A percentile compares a stretch with the other conserved stretches of the same genome.
These are phyloP conservation scores for Penicillium cataractarum DNA, from an alignment of 495 filamentous ascomycete species.

Conservation along the genomic window DNA sequence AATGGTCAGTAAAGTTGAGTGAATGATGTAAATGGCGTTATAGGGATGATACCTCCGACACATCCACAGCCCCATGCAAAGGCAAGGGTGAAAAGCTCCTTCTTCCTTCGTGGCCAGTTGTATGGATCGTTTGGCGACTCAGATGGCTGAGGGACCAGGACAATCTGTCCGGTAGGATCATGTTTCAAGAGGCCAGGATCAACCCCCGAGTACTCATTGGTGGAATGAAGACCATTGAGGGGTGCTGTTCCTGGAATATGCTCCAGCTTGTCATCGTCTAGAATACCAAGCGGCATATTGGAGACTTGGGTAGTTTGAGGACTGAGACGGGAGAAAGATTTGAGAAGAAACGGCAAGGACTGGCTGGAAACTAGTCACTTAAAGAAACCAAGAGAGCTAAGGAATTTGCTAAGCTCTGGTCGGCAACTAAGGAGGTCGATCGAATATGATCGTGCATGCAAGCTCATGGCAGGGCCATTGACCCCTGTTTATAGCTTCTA, in stretches of 20 bases:
- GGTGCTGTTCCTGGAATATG: slow-evolving; percentile 64
- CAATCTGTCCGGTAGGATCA: slow-evolving; percentile 45
- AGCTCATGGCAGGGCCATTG: neutral
- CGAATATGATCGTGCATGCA: neutral
- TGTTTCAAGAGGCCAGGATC: slow-evolving; percentile 46
- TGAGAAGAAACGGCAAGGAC: neutral
- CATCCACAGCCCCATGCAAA: slow-evolving; percentile 43
- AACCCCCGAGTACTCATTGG: slow-evolving; percentile 32
- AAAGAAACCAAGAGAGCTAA: neutral
- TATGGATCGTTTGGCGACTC: slow-evolving; percentile 53
- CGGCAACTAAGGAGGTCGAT: neutral
- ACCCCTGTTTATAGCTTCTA: neutral
- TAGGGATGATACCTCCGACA: slow-evolving; percentile 40
- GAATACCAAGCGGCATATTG: slow-evolving; percentile 72
- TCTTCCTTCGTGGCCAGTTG: slow-evolving; percentile 51
- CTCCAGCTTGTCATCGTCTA: slow-evolving; percentile 62
- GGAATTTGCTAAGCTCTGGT: neutral
- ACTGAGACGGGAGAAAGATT: neutral
- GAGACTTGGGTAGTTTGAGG: neutral
- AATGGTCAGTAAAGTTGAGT: neutral
- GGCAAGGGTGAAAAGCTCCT: slow-evolving; percentile 41
- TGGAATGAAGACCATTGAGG: slow-evolving; percentile 26
- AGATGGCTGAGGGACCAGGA: slow-evolving; percentile 52
- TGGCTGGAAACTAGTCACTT: neutral
- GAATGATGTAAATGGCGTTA: too few relatives aligned